These are phyloP conservation scores for Acer negundo DNA, from an alignment of 345 rosid genomes.

Conservation along the genomic window DNA sequence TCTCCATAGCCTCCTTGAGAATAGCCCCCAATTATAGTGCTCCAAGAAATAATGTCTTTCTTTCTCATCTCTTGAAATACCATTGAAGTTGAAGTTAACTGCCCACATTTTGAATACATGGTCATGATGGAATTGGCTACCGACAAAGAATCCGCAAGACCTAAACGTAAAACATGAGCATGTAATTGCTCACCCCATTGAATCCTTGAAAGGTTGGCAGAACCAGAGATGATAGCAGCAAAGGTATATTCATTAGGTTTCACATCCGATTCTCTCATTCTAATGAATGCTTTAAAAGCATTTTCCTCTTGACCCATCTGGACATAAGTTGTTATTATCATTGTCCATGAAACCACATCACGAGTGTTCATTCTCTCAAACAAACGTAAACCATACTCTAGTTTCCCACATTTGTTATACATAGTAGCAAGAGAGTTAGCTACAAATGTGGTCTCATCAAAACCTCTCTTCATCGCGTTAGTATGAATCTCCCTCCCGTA, in stretches of 20 bases:
- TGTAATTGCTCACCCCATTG: constrained; percentile 86
- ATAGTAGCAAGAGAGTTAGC: constrained; percentile 70
- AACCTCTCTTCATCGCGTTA: constrained; percentile 56
- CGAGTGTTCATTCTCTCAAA: constrained; percentile 57
- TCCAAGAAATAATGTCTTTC: constrained; percentile 86
- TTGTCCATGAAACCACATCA: constrained; percentile 91
- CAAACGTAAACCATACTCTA: constrained; percentile 53
- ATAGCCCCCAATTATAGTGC: constrained; percentile 73
- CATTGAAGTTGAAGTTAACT: constrained; percentile 49
- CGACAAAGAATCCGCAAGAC: constrained; percentile 51
- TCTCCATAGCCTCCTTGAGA: constrained; percentile 69
- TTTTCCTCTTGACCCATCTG: constrained; percentile 61
- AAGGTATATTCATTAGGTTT: constrained; percentile 71
- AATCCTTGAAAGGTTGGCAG: constrained; percentile 62
- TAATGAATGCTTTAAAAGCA: constrained; percentile 56
- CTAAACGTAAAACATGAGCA: constrained; percentile 53
- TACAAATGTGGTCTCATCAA: constrained; percentile 52
- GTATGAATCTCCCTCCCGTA: constrained; percentile 79
- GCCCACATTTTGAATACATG: constrained; percentile 76
- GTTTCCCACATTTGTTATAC: constrained; percentile 80
- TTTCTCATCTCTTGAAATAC: constrained; percentile 54
- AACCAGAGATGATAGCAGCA: constrained; percentile 64
- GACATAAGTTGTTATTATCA: constrained; percentile 51
- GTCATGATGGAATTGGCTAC: constrained; percentile 72
- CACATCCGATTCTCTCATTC: constrained; percentile 57